Evolutionary conservation across 345 rosid species (phyloP), one percentile per base, ranked within the genome.

Genomic region (Cochlearia excelsa): DNA sequence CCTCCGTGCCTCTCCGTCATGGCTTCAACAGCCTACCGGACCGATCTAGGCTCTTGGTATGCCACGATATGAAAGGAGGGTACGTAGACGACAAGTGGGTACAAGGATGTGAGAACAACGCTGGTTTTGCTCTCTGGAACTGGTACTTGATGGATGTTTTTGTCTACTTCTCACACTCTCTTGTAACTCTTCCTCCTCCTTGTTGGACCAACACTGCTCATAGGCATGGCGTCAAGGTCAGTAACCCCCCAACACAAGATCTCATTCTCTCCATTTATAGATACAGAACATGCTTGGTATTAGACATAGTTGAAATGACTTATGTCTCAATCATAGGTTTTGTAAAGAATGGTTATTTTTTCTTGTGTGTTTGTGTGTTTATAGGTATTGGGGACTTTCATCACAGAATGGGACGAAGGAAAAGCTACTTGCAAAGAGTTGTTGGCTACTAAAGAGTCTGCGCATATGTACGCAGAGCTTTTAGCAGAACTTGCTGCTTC

Each of bases 181-280:
- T 91, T 57, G 87, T 86, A 9, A 82, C 96, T 11, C 52, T 91
- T 76, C 96, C 96, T 6, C 96, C 98, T 54, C 96, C 98, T 54
- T 80, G 92, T 44, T 91, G 96, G 98, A 84, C 81, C 23, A 91
- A 88, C 53, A 75, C 95, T 59, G 98, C 95, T 75, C 96, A 88
- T 42, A 81, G 75, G 42, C 96, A 88, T 69, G 98, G 98, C 1
- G 92, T 88, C 60, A 83, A 82, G 86, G 98, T 51, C 11, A 50
- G 10, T 9, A 49, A 7, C 37, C 53, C 30, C 11, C 23, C 23
- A 16, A 16, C 23, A 16, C 23, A 16, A 16, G 23, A 16, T 16
- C 23, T 16, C 23, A 16, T 16, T 16, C 23, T 0, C 23, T 16
- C 23, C 23, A n/a, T n/a, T n/a, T n/a, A n/a, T n/a, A n/a, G n/a